Evolutionary conservation across 2,329 filamentous ascomycete species (phyloP).

Genomic region (Myriosclerotinia duriaeana): DNA sequence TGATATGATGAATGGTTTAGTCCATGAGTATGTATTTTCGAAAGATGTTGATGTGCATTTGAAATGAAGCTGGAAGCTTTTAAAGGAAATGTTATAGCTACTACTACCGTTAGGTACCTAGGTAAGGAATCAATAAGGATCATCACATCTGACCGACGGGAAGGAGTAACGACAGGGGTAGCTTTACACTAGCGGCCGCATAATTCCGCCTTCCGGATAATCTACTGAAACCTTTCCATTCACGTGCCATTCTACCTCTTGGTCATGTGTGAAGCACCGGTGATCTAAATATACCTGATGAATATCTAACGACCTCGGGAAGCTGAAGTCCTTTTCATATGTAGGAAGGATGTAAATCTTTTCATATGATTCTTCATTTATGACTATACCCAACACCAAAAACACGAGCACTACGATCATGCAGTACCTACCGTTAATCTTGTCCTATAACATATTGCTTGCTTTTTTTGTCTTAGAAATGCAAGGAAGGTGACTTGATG

Average conservation of each 20-base stretch:
- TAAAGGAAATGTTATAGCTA: background rate
- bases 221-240: background rate
- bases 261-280: no score
- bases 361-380: no score
- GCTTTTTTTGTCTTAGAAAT: background rate
- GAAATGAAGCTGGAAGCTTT: background rate
- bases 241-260: no score
- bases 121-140: no score
- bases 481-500: background rate
- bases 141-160: background rate
- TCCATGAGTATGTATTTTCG: background rate
- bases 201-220: background rate
- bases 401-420: no score
- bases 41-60: slow-evolving; percentile 1
- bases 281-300: no score
- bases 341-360: no score
- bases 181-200: slow-evolving; percentile 10
- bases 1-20: background rate
- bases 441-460: background rate
- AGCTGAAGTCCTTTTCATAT: no score
- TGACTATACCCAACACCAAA: no score
- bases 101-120: no score
- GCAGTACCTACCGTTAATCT: no score
- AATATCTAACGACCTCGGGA: no score
- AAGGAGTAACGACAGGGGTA: background rate